Evolutionary conservation across 163 green algal species (phyloP).

Genomic region (Prototheca wickerhamii): DNA sequence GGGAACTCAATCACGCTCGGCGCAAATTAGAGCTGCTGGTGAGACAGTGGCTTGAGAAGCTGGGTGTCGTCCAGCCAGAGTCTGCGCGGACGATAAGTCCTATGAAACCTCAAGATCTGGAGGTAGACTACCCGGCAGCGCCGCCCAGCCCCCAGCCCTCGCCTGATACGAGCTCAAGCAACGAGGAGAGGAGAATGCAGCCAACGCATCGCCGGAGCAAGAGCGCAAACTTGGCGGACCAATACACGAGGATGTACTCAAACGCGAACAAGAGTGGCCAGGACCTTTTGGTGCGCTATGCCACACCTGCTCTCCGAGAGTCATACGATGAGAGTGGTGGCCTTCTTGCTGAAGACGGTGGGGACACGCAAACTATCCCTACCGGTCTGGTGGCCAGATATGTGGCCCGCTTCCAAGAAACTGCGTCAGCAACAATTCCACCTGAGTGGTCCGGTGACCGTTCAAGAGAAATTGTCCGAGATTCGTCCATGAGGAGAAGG

Average conservation of each 20-base stretch:
- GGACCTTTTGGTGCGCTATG: too few relatives aligned
- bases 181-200: too few relatives aligned
- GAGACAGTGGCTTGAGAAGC: too few relatives aligned
- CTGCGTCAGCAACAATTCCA: not conserved
- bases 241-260: slow-evolving; percentile 4
- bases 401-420: slow-evolving; percentile 18
- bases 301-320: too few relatives aligned
- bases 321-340: too few relatives aligned
- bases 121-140: too few relatives aligned
- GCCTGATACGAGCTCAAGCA: too few relatives aligned
- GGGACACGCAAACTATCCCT: slow-evolving; percentile 2
- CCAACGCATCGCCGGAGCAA: not conserved
- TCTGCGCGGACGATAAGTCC: too few relatives aligned
- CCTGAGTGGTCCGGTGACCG: not conserved
- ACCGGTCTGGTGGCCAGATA: slow-evolving; percentile 25
- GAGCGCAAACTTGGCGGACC: slow-evolving; percentile 9
- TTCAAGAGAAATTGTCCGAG: not conserved
- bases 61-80: too few relatives aligned
- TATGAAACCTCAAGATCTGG: too few relatives aligned
- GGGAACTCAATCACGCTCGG: not conserved
- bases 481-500: not conserved
- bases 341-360: not conserved
- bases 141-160: too few relatives aligned
- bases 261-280: too few relatives aligned
- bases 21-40: not conserved